Evolutionary conservation across 2,329 filamentous ascomycete species (phyloP).

Genomic region (Bipolaris victoriae): DNA sequence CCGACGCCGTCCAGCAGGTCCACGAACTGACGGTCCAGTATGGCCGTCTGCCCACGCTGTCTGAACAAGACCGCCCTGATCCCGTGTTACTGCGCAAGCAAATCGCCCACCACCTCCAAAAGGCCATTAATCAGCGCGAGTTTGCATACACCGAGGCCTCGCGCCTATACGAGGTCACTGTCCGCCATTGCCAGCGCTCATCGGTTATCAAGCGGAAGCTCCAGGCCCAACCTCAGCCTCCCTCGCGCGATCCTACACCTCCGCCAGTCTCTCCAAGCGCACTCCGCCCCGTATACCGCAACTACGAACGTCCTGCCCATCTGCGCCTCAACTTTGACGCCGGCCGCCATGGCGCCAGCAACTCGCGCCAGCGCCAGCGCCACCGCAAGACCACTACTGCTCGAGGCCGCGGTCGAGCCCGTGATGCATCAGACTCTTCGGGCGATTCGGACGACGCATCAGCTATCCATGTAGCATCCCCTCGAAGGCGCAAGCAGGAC

Average conservation of each 20-base stretch:
- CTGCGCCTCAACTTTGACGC: conserved; percentile 40
- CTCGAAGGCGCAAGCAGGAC: conserved; percentile 39
- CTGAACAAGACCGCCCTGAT: conserved; percentile 57
- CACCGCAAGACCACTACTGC: conserved; percentile 26
- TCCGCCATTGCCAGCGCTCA: conserved; percentile 63
- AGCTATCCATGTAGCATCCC: conserved; percentile 25
- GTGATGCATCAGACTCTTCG: conserved; percentile 22
- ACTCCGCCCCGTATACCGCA: conserved; percentile 31
- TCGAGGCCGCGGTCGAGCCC: conserved; percentile 21
- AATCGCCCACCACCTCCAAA: conserved; percentile 63
- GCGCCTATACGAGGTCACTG: conserved; percentile 62
- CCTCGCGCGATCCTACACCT: conserved; percentile 66
- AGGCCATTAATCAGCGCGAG: conserved; percentile 62
- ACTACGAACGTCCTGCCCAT: conserved; percentile 34
- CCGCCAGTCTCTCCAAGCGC: conserved; percentile 52
- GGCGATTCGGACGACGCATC: conserved; percentile 29
- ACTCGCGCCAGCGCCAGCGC: conserved; percentile 31
- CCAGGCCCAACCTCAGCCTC: conserved; percentile 65
- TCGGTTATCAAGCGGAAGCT: conserved; percentile 67
- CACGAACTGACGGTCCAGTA: conserved; percentile 58
- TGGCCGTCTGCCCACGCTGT: conserved; percentile 58
- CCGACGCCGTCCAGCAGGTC: conserved; percentile 52
- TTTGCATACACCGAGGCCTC: conserved; percentile 63
- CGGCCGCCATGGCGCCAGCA: conserved; percentile 27
- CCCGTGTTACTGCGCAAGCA: conserved; percentile 59